Conservation (phyloP, 2,329 filamentous ascomycete species). For the Aspergillus ochraceus region DNA sequence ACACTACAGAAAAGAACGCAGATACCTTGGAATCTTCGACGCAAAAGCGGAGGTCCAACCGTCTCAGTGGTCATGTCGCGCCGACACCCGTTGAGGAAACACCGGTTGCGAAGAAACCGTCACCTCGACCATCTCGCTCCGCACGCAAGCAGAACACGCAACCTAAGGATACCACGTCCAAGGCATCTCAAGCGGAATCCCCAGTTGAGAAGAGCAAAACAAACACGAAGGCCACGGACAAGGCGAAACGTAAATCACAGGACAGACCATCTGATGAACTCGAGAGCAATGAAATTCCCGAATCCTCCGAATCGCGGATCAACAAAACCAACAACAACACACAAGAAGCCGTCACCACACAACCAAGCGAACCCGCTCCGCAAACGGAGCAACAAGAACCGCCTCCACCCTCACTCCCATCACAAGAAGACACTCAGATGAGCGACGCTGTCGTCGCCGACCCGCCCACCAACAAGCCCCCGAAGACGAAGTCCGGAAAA, state of each 20-base stretch:
- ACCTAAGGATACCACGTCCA: conserved; percentile 11
- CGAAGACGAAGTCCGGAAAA: background rate
- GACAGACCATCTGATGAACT: background rate
- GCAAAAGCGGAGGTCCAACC: conserved; percentile 33
- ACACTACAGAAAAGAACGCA: background rate
- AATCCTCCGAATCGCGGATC: background rate
- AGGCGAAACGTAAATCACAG: background rate
- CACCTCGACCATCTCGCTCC: conserved; percentile 17
- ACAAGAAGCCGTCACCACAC: background rate
- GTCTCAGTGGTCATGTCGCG: conserved; percentile 25
- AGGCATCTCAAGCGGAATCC: conserved; percentile 1
- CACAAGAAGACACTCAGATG: conserved; percentile 16
- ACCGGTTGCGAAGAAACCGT: conserved; percentile 12
- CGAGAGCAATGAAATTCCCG: background rate
- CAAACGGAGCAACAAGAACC: background rate
- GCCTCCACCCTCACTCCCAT: background rate
- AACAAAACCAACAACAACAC: background rate
- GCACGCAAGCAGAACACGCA: conserved; percentile 20
- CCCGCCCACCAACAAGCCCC: background rate
- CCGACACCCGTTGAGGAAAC: conserved; percentile 13
- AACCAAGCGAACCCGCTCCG: background rate
- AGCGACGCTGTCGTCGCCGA: conserved; percentile 7
- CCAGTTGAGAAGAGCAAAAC: background rate
- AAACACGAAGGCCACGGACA: background rate
- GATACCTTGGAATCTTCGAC: conserved; percentile 12